phyloP scores from a whole-genome alignment of 257 asterid genomes.

The Solanum lycopersicoides region DNA sequence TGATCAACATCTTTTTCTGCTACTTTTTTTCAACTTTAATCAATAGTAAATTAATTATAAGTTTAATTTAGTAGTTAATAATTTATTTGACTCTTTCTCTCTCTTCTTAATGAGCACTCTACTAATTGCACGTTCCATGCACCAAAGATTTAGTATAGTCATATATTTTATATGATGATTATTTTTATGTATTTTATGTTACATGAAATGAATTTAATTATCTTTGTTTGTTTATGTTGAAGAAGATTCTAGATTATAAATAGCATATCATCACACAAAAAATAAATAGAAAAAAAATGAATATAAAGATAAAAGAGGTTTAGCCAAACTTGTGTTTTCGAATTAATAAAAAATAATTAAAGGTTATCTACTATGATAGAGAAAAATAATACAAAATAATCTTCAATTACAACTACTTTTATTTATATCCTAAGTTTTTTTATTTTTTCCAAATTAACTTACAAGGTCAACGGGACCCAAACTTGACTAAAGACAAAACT shows the following conservation, averaged over 20 bases:
- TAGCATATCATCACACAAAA: background rate
- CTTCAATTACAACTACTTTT: background rate
- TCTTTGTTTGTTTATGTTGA: background rate
- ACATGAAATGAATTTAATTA: background rate
- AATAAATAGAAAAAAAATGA: background rate
- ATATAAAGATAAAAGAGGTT: background rate
- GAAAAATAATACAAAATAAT: background rate
- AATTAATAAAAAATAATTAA: background rate
- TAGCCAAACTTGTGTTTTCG: background rate
- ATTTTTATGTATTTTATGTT: background rate
- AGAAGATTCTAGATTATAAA: background rate
- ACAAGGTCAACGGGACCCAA: background rate
- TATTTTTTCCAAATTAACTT: background rate
- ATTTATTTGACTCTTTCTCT: background rate
- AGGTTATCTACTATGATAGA: background rate
- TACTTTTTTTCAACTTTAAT: background rate
- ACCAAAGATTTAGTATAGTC: background rate
- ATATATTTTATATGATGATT: background rate
- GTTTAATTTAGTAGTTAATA: background rate
- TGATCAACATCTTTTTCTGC: background rate
- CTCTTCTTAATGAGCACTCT: background rate
- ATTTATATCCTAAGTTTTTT: background rate
- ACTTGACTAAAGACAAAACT: background rate
- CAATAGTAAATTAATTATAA: background rate
- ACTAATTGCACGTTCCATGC: background rate